Evolutionary conservation across 331 rosid species (phyloP).

Genomic region (Rhamnella rubrinervis): DNA sequence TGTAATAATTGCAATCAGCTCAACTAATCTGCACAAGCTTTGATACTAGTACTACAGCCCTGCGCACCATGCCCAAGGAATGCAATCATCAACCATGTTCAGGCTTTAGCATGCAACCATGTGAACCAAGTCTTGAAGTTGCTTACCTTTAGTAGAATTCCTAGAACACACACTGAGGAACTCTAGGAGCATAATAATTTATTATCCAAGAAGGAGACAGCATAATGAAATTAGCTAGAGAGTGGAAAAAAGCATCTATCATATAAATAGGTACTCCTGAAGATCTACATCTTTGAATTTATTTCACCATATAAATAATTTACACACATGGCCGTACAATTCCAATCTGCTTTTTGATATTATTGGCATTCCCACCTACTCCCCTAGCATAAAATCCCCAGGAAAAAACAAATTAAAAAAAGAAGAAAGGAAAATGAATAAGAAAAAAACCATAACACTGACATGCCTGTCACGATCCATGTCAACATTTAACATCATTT

Average conservation of each 20-base stretch:
- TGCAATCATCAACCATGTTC: neutral
- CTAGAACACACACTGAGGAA: neutral
- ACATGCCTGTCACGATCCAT: conserved; percentile 30
- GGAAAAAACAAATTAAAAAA: conserved; percentile 15
- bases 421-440: conserved; percentile 16
- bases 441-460: conserved; percentile 14
- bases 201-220: neutral
- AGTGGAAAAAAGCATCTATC: neutral
- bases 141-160: neutral
- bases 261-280: neutral
- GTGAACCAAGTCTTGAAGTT: conserved; percentile 2
- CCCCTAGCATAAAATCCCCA: conserved; percentile 4
- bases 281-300: conserved; percentile 34
- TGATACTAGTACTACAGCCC: neutral
- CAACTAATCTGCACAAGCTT: neutral
- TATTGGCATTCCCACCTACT: conserved; percentile 22
- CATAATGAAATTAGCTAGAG: neutral
- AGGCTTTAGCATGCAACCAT: neutral
- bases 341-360: conserved; percentile 24
- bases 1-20: neutral
- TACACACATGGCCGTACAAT: conserved; percentile 27
- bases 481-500: conserved; percentile 30
- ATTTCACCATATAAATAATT: conserved; percentile 39
- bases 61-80: neutral
- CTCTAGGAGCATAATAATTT: neutral